Base-by-base conservation (phyloP, 495 filamentous ascomycete species). In the Copromyces sp. region DNA sequence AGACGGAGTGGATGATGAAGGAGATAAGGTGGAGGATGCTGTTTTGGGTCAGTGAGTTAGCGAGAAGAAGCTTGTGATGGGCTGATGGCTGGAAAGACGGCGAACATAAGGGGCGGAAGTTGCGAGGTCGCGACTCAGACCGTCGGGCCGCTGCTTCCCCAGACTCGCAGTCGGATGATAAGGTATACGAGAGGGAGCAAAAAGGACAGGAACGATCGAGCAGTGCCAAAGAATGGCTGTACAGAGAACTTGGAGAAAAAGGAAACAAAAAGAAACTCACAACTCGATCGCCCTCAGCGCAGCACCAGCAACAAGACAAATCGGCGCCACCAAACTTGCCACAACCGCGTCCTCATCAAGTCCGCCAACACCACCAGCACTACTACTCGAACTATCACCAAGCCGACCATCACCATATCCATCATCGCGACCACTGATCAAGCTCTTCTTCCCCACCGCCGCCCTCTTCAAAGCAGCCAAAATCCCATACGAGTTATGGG, bases 251-350 rank as follows among this genome's bases (percentile, higher is more conserved):
- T 0, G 24, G 24, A 24, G 6, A 37, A 17, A 1, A 41, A 40
- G 12, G 71, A 73, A 39, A 17, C n/a, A n/a, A n/a, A 9, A 39
- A 29, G 41, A 4, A 39, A 77, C 83, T 72, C 78, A 85, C 84
- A 85, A 84, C 47, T 85, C 75, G 0, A 86, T 9, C 44, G 78
- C 83, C 17, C 83, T 84, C 16, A 86, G 32, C 0, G 24, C 69
- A 4, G 74, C 73, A 12, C 73, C 74, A 9, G 42, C 70, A 3
- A 41, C 74, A 79, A 74, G 24, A 40, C 68, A 69, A 59, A 29
- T 77, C 73, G 37, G 70, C 75, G 17, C 53, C 29, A 65, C 7
- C 29, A 37, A 37, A 12, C 24, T 35, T 11, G 14, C 12, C 29
- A 16, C 14, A 8, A 17, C 24, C 20, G 3, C 24, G 7, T 65